A percentile compares a stretch with the other conserved stretches of the same genome.
phyloP scores from a whole-genome alignment of 345 rosid genomes.

The Lenwebbia sp. region DNA sequence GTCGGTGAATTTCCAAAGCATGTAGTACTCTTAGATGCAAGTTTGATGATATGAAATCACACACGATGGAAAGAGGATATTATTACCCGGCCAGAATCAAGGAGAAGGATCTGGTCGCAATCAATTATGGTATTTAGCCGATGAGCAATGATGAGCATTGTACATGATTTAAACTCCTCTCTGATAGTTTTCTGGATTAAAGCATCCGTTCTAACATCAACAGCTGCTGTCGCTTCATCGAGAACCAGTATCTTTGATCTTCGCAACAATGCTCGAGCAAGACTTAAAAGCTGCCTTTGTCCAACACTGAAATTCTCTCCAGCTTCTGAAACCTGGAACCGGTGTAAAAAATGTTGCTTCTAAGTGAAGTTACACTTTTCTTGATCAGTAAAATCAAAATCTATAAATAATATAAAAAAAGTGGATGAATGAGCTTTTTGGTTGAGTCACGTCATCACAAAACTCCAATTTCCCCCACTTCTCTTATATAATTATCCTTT shows the following conservation, averaged over 20 bases:
- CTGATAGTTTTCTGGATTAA: constrained; percentile 96
- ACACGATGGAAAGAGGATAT: not conserved
- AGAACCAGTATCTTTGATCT: constrained; percentile 97
- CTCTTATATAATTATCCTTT: not conserved
- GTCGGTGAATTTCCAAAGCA: not conserved
- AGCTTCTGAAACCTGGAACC: constrained; percentile 69
- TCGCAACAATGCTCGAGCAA: constrained; percentile 90
- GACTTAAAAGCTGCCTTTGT: constrained; percentile 93
- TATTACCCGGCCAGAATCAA: constrained; percentile 82
- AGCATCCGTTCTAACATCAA: constrained; percentile 97
- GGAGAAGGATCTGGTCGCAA: constrained; percentile 82
- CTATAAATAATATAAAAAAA: not conserved
- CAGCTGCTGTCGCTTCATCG: constrained; percentile 99
- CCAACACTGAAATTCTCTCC: constrained; percentile 99
- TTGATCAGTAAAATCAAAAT: not conserved
- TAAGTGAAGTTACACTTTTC: not conserved
- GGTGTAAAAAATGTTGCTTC: not conserved
- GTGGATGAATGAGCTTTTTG: not conserved
- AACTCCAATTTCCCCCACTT: not conserved
- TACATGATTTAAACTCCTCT: constrained; percentile 91
- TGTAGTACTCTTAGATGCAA: not conserved
- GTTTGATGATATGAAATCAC: not conserved
- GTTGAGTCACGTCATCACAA: not conserved
- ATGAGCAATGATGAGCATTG: constrained; percentile 97
- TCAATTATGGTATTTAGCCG: constrained; percentile 95